These are phyloP conservation scores for Chionographis japonica DNA, from an alignment of 106 monocot genomes.

Conservation along the genomic window DNA sequence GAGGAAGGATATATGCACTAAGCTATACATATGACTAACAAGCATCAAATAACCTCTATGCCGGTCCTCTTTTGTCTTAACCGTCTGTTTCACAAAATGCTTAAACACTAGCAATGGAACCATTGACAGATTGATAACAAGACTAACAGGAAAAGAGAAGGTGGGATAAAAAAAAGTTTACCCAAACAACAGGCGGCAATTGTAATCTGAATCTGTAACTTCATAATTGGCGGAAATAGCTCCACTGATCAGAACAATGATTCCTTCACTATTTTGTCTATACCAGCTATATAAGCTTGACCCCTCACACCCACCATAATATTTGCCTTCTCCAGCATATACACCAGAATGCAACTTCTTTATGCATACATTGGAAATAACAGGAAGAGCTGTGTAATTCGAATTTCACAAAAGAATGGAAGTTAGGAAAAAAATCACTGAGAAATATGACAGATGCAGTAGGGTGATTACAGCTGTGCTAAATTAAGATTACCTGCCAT, in stretches of 20 bases:
- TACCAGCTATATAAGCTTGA: slow-evolving; percentile 92
- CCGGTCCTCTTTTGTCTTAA: too few relatives aligned
- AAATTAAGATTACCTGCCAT: slow-evolving; percentile 56
- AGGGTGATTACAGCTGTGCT: not conserved
- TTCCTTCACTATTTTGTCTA: slow-evolving; percentile 75
- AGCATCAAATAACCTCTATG: too few relatives aligned
- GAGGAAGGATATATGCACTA: too few relatives aligned
- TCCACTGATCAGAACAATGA: slow-evolving; percentile 50
- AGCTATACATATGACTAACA: too few relatives aligned
- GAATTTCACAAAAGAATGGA: not conserved
- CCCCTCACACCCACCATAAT: slow-evolving; percentile 97
- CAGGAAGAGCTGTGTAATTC: slow-evolving; percentile 52
- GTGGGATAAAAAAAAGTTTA: slow-evolving; percentile 20
- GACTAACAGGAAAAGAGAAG: not conserved
- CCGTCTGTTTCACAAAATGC: too few relatives aligned
- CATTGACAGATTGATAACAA: not conserved
- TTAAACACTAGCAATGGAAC: not conserved
- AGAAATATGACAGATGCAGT: not conserved
- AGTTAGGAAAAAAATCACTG: not conserved
- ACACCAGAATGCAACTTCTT: slow-evolving; percentile 38
- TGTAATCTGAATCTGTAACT: slow-evolving; percentile 88
- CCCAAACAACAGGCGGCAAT: slow-evolving; percentile 84
- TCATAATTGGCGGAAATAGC: slow-evolving; percentile 69
- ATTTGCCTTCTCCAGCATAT: slow-evolving; percentile 71
- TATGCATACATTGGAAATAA: slow-evolving; percentile 65